Evolutionary conservation across 345 rosid genomes (phyloP).

Genomic region (Gossypium ekmanianum): DNA sequence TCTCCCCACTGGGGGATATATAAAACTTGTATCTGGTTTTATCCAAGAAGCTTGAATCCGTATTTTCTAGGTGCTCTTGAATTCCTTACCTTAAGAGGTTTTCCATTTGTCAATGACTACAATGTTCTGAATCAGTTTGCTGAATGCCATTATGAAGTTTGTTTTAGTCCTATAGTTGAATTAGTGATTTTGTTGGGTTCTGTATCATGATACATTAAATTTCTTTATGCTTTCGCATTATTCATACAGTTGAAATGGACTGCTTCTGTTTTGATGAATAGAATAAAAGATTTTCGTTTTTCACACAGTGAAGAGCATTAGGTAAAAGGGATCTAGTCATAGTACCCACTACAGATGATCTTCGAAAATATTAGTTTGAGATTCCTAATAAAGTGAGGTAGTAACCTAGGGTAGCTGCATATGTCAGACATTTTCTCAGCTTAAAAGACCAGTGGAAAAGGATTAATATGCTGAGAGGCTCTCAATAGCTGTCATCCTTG

Average conservation of each 20-base stretch:
- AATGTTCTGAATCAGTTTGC: background rate
- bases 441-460: background rate
- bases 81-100: background rate
- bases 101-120: background rate
- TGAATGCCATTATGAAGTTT: background rate
- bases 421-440: background rate
- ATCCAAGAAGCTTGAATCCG: background rate
- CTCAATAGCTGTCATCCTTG: background rate
- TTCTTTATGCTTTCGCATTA: background rate
- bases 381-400: background rate
- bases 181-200: background rate
- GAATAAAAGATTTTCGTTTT: background rate
- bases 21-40: background rate
- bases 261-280: background rate
- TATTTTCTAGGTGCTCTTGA: background rate
- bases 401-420: background rate
- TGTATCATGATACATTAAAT: background rate
- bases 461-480: background rate
- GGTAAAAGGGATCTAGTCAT: background rate
- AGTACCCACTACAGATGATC: background rate
- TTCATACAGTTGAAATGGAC: background rate
- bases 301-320: background rate
- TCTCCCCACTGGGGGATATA: background rate
- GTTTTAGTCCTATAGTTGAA: background rate
- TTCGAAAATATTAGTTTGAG: background rate